phyloP scores from a whole-genome alignment of 2,329 filamentous ascomycete genomes.

The Aspergillus fischeri region DNA sequence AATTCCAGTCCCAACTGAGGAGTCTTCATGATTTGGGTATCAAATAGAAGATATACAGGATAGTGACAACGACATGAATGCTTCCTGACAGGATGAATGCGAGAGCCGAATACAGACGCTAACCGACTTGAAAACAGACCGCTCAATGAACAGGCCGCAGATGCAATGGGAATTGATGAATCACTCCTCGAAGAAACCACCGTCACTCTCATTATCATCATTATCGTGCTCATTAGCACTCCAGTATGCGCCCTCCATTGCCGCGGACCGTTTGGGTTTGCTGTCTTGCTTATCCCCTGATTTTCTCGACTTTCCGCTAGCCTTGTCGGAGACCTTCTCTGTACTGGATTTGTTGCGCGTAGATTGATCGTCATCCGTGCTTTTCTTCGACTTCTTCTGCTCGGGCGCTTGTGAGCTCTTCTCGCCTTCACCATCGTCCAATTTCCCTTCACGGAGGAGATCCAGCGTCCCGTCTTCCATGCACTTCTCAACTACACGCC shows the following conservation, averaged over 20 bases:
- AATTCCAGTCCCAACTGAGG: neutral
- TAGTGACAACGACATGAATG: neutral
- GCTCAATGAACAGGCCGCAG: neutral
- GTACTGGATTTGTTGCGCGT: constrained; percentile 4
- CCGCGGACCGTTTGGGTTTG: constrained; percentile 1
- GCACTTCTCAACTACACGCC: constrained; percentile 42
- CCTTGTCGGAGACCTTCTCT: constrained; percentile 8
- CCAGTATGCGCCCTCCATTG: neutral
- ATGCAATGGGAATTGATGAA: neutral
- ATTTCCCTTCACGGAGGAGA: constrained; percentile 39
- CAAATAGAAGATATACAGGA: constrained; percentile 1
- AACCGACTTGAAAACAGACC: neutral
- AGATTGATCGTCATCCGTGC: constrained; percentile 1
- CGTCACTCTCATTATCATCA: constrained; percentile 31
- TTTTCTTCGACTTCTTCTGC: constrained; percentile 7
- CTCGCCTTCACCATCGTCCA: constrained; percentile 18
- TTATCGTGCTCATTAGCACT: constrained; percentile 11
- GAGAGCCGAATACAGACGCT: neutral
- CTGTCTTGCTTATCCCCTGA: constrained; percentile 3
- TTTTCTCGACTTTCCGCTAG: constrained; percentile 6
- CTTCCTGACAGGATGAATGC: neutral
- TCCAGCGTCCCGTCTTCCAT: constrained; percentile 43
- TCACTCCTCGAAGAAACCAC: constrained; percentile 38
- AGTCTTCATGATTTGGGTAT: constrained; percentile 14
- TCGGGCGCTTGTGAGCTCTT: neutral